phyloP scores from a whole-genome alignment of 495 filamentous ascomycete species.

The Beverwykella pulmonaria region DNA sequence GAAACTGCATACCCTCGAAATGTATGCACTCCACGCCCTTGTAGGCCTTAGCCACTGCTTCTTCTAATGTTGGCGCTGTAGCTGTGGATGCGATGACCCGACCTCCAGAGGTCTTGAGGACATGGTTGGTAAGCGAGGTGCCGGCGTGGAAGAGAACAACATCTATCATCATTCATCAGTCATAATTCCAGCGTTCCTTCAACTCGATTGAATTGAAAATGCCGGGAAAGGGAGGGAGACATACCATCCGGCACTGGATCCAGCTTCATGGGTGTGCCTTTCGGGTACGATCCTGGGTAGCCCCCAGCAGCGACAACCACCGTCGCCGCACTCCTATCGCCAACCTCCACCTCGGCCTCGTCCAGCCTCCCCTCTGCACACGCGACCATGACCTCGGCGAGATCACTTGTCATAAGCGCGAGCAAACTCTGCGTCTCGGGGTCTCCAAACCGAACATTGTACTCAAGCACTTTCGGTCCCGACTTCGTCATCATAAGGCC shows the following conservation, averaged over 20 bases:
- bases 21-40: constrained; percentile 72
- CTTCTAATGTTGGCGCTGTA: constrained; percentile 70
- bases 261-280: constrained; percentile 74
- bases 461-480: constrained; percentile 89
- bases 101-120: constrained; percentile 77
- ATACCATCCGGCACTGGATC: constrained; percentile 51
- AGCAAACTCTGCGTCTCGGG: constrained; percentile 94
- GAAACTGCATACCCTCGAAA: constrained; percentile 89
- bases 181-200: not conserved
- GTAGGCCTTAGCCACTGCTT: constrained; percentile 85
- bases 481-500: constrained; percentile 91
- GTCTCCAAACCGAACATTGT: constrained; percentile 96
- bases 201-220: not conserved
- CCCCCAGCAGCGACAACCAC: constrained; percentile 92
- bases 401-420: constrained; percentile 81
- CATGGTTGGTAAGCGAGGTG: constrained; percentile 64
- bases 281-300: constrained; percentile 89
- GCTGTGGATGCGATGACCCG: constrained; percentile 89
- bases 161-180: constrained; percentile 37
- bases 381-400: constrained; percentile 88
- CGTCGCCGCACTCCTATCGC: constrained; percentile 73
- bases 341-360: constrained; percentile 66
- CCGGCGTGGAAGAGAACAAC: constrained; percentile 92
- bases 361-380: constrained; percentile 77
- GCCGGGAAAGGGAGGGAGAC: not conserved